Base-by-base conservation (phyloP, 345 rosid genomes). In the Cochlearia excelsa region DNA sequence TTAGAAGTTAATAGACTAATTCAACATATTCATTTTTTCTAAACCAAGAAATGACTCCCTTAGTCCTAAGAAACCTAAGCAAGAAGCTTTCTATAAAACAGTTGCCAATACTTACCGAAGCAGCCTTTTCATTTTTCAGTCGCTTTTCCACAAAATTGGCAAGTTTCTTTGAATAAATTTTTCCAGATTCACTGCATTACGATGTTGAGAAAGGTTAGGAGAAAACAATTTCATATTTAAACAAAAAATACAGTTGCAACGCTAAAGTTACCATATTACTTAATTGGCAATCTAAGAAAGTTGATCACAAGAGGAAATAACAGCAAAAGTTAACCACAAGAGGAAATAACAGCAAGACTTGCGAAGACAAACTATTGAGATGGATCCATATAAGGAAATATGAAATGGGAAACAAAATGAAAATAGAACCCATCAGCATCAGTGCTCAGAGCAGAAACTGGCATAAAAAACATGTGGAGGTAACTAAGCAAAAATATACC, bases 101-200 rank as follows among this genome's bases (percentile, higher is more conserved):
- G 23, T 56, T 62, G 40, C 7, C 39, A 43, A 57, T 48, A 70
- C 97, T 85, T 83, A 90, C 99, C 35, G 99, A 90, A 60, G 99
- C 99, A 52, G 99, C 85, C 74, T 86, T 90, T 78, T 94, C 99
- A 71, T 86, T 74, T 82, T 84, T 90, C 62, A 94, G 79, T 64
- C 97, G 80, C 77, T 90, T 94, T 76, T 82, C 99, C 3, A 94
- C 82, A 54, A 94, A 94, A 77, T 86, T 81, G 9, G 89, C 76
- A 37, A 94, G 96, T 75, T 94, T 94, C 81, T 84, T 85, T 1
- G 87, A 73, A 74, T 90, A 94, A 53, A 94, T 68, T 76, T 87
- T 92, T 70, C 99, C 97, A 46, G 80, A 51, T 54, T 85, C 96
- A 79, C 99, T 90, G 82, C 65, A 34, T 63, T 63, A 59, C 60